Evolutionary conservation across 2,329 filamentous ascomycete species (phyloP).

Genomic region (Colletotrichum theobromicola): DNA sequence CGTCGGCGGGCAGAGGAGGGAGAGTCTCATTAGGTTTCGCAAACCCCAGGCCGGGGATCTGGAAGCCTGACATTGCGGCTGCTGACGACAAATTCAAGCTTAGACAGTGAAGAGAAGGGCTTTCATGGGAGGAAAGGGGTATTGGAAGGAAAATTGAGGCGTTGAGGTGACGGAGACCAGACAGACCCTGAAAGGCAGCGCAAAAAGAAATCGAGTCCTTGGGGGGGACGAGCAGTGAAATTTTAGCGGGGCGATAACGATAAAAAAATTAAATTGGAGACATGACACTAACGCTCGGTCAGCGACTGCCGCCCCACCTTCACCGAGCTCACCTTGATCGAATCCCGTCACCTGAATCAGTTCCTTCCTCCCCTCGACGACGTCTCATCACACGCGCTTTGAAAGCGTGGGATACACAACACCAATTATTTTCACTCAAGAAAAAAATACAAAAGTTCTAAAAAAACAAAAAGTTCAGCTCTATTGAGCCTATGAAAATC

Average conservation of each 20-base stretch:
- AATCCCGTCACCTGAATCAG: neutral
- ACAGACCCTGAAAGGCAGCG: neutral
- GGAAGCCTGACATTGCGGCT: constrained; percentile 44
- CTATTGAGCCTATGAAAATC: neutral
- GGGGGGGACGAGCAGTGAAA: neutral
- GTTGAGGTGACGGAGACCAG: neutral
- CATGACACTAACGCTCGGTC: neutral
- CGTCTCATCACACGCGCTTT: neutral
- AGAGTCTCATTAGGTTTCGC: constrained; percentile 47
- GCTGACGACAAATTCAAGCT: no score
- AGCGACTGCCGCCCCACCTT: neutral
- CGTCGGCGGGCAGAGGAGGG: constrained; percentile 40
- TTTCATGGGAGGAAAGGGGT: neutral
- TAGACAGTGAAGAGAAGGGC: rapidly evolving
- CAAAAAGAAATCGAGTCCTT: constrained; percentile 4
- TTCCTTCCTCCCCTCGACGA: neutral
- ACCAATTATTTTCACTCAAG: neutral
- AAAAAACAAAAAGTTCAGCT: neutral
- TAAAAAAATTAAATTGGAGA: constrained; percentile 4
- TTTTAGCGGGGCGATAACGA: constrained; percentile 14
- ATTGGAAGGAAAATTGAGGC: neutral
- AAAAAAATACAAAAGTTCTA: neutral
- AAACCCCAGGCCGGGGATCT: constrained; percentile 48
- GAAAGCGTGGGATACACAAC: no score
- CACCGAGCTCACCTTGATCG: neutral